Base-by-base conservation (phyloP, 2,329 filamentous ascomycete species). In the Bimuria novae-zelandiae region DNA sequence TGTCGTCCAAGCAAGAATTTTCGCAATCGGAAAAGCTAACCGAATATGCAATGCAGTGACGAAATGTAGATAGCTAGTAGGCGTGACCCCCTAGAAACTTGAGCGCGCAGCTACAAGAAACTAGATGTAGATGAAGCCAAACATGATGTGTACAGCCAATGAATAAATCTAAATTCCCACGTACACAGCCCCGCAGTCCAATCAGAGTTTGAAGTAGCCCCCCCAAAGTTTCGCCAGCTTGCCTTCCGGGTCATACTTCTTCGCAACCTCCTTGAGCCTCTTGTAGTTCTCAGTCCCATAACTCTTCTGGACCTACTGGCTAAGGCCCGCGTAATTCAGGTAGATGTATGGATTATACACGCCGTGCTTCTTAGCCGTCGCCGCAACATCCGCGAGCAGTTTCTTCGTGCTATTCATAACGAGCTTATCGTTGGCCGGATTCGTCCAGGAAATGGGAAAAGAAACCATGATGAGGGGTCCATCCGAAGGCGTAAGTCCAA, bases 401-500 rank as follows among this genome's bases (percentile, higher is more conserved):
- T 35, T 35, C 11, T 29, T 21, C 7, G 43, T 46, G 27, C 12
- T 14, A 19, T 14, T 29, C 11, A 29, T n/a, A 21, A 35, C 43
- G 21, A 46, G 43, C 7, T 33, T 19, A 46, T 46, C 43, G 19
- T 46, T 46, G 14, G n/a, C 27, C 43, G 43, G 27, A 14, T 33
- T 11, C n/a, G 27, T 23, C 43, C 43, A 46, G 27, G 43, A 46
- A 14, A 21, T 46, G 12, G 43, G 43, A 12, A 46, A 46, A 21
- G 43, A 46, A 2, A 43, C 19, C 40, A 68, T 17, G 29, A 66
- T 59, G 19, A 57, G 59, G 6, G 63, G 63, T 0, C 64, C 59
- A 7, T 54, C 48, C 17, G 52, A 41, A 4, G 60, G n/a, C 21
- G 54, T 35, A 11, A 71, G 58, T n/a, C 67, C 68, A 11, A 70